Evolutionary conservation across 257 asterid species (phyloP).

Genomic region (Agastache rugosa): DNA sequence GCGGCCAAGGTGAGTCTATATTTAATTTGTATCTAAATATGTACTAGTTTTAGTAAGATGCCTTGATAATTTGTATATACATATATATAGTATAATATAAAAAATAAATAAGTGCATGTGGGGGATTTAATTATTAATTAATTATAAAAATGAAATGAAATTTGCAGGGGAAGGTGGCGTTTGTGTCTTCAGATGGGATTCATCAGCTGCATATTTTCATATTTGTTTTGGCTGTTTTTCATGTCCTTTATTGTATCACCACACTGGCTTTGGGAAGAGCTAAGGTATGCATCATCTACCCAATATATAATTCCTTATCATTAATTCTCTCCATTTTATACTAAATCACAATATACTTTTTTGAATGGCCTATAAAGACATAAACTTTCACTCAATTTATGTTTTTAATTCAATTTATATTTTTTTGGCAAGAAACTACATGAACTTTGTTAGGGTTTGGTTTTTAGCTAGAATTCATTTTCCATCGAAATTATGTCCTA

Average conservation of each 20-base stretch:
- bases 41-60: too few species aligned
- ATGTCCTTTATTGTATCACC: conserved; percentile 69
- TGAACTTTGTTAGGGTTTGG: too few species aligned
- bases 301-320: not conserved
- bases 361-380: too few species aligned
- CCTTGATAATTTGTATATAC: too few species aligned
- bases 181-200: conserved; percentile 75
- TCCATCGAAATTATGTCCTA: too few species aligned
- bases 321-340: not conserved
- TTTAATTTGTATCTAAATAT: not conserved
- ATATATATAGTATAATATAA: not conserved
- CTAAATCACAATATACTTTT: not conserved
- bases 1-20: conserved; percentile 52
- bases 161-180: conserved; percentile 77
- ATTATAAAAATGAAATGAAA: not conserved
- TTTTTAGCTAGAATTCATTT: too few species aligned
- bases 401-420: too few species aligned
- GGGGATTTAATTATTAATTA: too few species aligned
- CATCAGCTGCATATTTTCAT: conserved; percentile 87
- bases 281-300: conserved; percentile 56
- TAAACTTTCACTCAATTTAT: too few species aligned
- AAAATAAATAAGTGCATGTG: too few species aligned
- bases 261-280: conserved; percentile 79
- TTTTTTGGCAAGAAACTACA: too few species aligned
- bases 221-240: conserved; percentile 77